phyloP scores from a whole-genome alignment of 768 basidiomycete species.

The Roridomyces roridus region DNA sequence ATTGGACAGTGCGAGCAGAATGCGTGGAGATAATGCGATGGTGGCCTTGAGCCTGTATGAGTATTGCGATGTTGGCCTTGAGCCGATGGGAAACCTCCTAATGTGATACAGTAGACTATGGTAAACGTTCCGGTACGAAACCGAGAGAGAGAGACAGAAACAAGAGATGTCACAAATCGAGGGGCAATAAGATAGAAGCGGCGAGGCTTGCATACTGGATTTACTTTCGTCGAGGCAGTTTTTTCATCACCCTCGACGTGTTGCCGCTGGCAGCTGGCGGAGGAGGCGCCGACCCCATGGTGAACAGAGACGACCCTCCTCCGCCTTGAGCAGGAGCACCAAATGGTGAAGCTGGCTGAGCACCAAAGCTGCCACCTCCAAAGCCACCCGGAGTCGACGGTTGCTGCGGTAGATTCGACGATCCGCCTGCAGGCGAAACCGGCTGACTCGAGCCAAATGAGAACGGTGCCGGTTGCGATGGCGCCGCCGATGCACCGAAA shows the following conservation, averaged over 20 bases:
- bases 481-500: slow-evolving; percentile 45
- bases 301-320: slow-evolving; percentile 50
- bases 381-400: slow-evolving; percentile 47
- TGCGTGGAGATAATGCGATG: slow-evolving; percentile 14
- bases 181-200: slow-evolving; percentile 7
- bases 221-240: slow-evolving; percentile 54
- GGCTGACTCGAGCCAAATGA: slow-evolving; percentile 64
- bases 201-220: slow-evolving; percentile 3
- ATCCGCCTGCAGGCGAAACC: slow-evolving; percentile 57
- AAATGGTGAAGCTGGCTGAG: slow-evolving; percentile 52
- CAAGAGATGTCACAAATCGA: slow-evolving; percentile 13
- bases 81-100: slow-evolving; percentile 25
- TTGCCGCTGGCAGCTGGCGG: slow-evolving; percentile 36
- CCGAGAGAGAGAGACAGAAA: slow-evolving; percentile 12
- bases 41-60: slow-evolving; percentile 33
- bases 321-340: slow-evolving; percentile 45
- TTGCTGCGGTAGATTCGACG: slow-evolving; percentile 45
- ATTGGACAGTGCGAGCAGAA: slow-evolving; percentile 18
- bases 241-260: slow-evolving; percentile 52
- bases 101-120: slow-evolving; percentile 22
- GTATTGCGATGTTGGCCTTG: slow-evolving; percentile 24
- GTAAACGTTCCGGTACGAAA: slow-evolving; percentile 1
- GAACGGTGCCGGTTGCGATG: slow-evolving; percentile 40
- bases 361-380: slow-evolving; percentile 45
- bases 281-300: slow-evolving; percentile 63